A percentile compares a stretch with the other conserved stretches of the same genome.
Conservation (phyloP, 176 grass and related monocot species). For the Paspalum notatum region DNA sequence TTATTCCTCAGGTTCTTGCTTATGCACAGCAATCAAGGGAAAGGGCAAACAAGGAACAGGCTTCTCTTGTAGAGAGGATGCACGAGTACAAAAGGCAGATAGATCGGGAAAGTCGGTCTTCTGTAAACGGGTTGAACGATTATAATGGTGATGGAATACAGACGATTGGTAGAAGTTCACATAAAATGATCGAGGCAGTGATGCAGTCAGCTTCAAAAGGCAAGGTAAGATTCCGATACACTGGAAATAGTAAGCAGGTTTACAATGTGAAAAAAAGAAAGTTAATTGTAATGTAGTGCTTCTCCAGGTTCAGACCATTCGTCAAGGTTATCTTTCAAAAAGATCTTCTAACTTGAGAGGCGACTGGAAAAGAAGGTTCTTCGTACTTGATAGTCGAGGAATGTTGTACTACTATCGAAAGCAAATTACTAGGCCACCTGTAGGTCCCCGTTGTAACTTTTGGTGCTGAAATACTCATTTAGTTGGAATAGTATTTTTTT, state of each 20-base stretch:
- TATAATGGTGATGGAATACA: constrained; percentile 81
- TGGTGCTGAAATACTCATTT: constrained; percentile 39
- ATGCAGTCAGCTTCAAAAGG: constrained; percentile 88
- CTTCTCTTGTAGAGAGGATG: constrained; percentile 91
- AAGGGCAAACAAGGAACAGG: constrained; percentile 81
- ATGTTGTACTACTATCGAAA: constrained; percentile 99
- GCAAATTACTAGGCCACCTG: constrained; percentile 80
- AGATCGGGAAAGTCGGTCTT: constrained; percentile 74
- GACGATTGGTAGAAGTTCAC: constrained; percentile 75
- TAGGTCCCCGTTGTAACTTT: constrained; percentile 51
- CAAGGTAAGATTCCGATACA: constrained; percentile 60
- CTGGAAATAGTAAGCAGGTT: constrained; percentile 17
- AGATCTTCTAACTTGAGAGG: constrained; percentile 94
- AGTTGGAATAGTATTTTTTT: constrained; percentile 9
- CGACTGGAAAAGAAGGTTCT: constrained; percentile 99
- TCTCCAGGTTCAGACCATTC: constrained; percentile 93
- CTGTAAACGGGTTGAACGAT: constrained; percentile 66
- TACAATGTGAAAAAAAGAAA: constrained; percentile 11
- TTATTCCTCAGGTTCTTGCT: constrained; percentile 71
- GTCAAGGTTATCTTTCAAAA: constrained; percentile 97
- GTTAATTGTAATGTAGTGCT: constrained; percentile 25
- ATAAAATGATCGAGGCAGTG: constrained; percentile 89
- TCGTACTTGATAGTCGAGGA: constrained; percentile 98
- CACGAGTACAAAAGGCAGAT: constrained; percentile 97
- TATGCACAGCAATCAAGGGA: constrained; percentile 97